Conservation (phyloP, 768 basidiomycete species). For the Lyophyllum semitale region DNA sequence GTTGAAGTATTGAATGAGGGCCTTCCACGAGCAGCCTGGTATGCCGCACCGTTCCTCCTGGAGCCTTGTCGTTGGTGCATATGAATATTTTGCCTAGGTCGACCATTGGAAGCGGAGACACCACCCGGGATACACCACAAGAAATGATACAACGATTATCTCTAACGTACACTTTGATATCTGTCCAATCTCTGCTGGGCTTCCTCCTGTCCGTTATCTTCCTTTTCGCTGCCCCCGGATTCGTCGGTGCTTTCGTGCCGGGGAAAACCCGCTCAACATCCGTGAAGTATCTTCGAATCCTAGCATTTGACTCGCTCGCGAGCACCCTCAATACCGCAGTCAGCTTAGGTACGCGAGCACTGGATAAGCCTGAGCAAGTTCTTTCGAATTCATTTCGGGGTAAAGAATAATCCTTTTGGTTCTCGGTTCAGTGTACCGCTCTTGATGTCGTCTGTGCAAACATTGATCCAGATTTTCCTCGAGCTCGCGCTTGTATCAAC, state of each 20-base stretch:
- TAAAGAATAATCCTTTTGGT: not conserved
- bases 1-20: slow-evolving; percentile 25
- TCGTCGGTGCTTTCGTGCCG: slow-evolving; percentile 20
- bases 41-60: not conserved
- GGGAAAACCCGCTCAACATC: slow-evolving; percentile 14
- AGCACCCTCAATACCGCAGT: slow-evolving; percentile 17
- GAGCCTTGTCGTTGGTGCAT: not conserved
- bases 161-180: slow-evolving; percentile 18
- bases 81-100: slow-evolving; percentile 8
- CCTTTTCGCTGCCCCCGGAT: slow-evolving; percentile 19
- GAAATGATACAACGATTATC: slow-evolving; percentile 5
- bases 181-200: slow-evolving; percentile 14
- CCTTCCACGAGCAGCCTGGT: slow-evolving; percentile 22
- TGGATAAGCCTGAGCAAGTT: slow-evolving; percentile 18
- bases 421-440: slow-evolving; percentile 13
- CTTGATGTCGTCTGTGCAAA: slow-evolving; percentile 16
- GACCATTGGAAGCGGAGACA: slow-evolving; percentile 18
- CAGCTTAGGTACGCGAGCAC: slow-evolving; percentile 16
- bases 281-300: slow-evolving; percentile 18
- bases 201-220: slow-evolving; percentile 21
- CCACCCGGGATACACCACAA: slow-evolving; percentile 10
- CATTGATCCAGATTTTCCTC: slow-evolving; percentile 18
- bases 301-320: slow-evolving; percentile 16
- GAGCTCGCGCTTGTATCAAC: slow-evolving; percentile 20
- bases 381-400: not conserved